Conservation (phyloP, 257 asterid species). For the Solanum sejunctum region DNA sequence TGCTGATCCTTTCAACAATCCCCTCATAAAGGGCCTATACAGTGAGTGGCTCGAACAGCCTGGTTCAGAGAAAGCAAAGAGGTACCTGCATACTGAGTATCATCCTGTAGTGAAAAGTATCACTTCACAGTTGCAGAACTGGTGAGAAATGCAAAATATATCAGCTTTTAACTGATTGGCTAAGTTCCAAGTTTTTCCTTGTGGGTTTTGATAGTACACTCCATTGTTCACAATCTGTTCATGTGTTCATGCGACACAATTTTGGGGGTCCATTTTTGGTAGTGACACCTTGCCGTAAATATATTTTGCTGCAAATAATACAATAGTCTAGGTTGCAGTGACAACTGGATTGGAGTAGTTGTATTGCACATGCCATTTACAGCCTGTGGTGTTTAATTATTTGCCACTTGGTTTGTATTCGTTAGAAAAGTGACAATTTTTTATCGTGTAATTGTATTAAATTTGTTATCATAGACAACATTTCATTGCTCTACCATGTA, state of each 20-base stretch:
- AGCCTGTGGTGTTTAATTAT: neutral
- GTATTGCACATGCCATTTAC: neutral
- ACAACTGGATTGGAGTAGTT: too few species aligned
- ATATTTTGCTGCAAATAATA: too few species aligned
- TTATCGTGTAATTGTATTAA: neutral
- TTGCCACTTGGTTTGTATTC: neutral
- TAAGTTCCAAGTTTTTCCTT: neutral
- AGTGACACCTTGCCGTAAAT: too few species aligned
- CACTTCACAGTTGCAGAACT: conserved; percentile 78
- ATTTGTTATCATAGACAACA: neutral
- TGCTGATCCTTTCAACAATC: conserved; percentile 58
- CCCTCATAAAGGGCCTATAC: conserved; percentile 38
- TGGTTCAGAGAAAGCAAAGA: conserved; percentile 78
- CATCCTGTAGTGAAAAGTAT: conserved; percentile 74
- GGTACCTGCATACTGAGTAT: conserved; percentile 61
- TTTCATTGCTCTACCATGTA: neutral
- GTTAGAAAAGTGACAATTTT: neutral
- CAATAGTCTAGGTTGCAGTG: too few species aligned
- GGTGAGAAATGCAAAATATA: conserved; percentile 35
- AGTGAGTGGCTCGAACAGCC: conserved; percentile 79
- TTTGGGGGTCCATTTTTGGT: too few species aligned
- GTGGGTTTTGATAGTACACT: too few species aligned
- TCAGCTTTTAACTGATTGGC: neutral
- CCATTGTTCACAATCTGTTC: too few species aligned
- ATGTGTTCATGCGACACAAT: too few species aligned